phyloP scores from a whole-genome alignment of 176 grass and related monocot genomes.

The sorghum (Sorghum bicolor) region Sorghum_bicolor_NCBIv3 NC_012872.2:55376001-55376500 shows the following conservation, averaged over 20 bases:
- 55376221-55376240: conserved; percentile 27
- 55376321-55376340: neutral
- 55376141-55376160: conserved; percentile 22
- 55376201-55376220: neutral
- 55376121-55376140: conserved; percentile 3
- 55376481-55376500: conserved; percentile 20
- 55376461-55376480: conserved; percentile 18
- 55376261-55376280: conserved; percentile 17
- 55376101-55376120: conserved; percentile 23
- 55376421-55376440: conserved; percentile 26
- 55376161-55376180: conserved; percentile 6
- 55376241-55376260: neutral
- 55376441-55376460: conserved; percentile 7
- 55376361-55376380: conserved; percentile 18
- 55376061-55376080: conserved; percentile 20
- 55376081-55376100: conserved; percentile 22
- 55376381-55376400: conserved; percentile 21
- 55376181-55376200: conserved; percentile 23
- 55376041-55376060: conserved; percentile 20
- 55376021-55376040: neutral
- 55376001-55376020: neutral
- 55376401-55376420: neutral
- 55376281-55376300: neutral
- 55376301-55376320: conserved; percentile 1
- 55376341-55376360: conserved; percentile 24